Conservation (phyloP, 1,284 basidiomycete species). For the Sanghuangporus weigelae region DNA sequence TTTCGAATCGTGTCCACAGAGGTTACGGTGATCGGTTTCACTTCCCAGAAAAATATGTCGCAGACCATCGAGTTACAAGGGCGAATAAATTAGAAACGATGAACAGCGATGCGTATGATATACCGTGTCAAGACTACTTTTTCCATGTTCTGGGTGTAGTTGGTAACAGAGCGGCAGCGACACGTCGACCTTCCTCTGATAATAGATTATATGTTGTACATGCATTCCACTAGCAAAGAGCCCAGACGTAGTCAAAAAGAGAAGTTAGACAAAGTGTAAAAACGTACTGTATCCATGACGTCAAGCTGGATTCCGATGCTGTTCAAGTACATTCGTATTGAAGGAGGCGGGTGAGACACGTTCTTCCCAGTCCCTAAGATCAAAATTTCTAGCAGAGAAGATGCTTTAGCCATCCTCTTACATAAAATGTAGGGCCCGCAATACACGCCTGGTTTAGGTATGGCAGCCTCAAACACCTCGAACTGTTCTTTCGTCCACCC, state of each 20-base stretch:
- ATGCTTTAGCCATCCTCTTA: neutral
- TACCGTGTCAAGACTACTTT: neutral
- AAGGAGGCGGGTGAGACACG: constrained; percentile 66
- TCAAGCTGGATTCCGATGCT: constrained; percentile 86
- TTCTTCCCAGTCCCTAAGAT: constrained; percentile 83
- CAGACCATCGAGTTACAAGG: neutral
- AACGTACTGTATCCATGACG: constrained; percentile 85
- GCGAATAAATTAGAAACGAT: neutral
- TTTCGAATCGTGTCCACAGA: too few relatives aligned
- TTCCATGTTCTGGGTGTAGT: constrained; percentile 44
- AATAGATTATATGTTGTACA: constrained; percentile 94
- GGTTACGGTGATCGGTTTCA: too few relatives aligned
- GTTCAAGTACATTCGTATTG: constrained; percentile 65
- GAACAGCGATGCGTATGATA: neutral
- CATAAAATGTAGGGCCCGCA: neutral
- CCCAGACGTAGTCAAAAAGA: neutral
- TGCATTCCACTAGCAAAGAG: constrained; percentile 35
- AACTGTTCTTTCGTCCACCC: constrained; percentile 75
- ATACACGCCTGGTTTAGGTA: constrained; percentile 79
- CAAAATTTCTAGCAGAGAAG: constrained; percentile 65
- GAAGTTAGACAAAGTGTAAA: neutral
- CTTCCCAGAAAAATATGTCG: too few relatives aligned
- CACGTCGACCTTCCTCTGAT: constrained; percentile 85
- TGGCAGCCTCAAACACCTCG: constrained; percentile 73
- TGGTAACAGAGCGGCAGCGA: constrained; percentile 86